Base-by-base conservation (phyloP, 306 rosid species). In the Cucumis sativus region DNA sequence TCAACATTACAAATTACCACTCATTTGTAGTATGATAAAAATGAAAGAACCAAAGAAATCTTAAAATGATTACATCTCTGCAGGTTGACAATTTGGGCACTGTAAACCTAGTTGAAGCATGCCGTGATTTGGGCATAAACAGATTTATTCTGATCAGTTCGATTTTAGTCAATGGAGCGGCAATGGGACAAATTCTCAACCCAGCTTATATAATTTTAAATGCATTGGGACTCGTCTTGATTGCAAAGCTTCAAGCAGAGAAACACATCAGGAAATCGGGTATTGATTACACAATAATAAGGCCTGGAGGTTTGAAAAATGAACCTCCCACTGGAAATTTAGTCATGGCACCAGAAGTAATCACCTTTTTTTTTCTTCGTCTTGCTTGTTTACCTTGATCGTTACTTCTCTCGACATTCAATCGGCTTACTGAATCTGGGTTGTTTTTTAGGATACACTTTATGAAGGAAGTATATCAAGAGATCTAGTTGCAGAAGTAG, bases 51-150 rank as follows among this genome's bases (percentile, higher is more conserved):
- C 1, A 15, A 51, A 51, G 7, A 14, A 52, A 3, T 57, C 15
- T 56, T 12, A 57, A 58, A 75, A 39, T 13, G 56, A 20, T 23
- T 60, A n/a, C 77, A 33, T 73, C 6, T 2, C 20, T 85, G 68
- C 88, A 95, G 98, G 97, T 95, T 84, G 98, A 95, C 82, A 92
- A 95, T 79, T 88, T 88, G 73, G 97, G 98, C 80, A 90, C 97
- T 0, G 97, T 90, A 37, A 95, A 89, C 85, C 98, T 95, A 54
- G 97, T 92, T 60, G 93, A 95, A 78, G 98, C 97, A 21, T 95
- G 98, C 82, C 86, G 97, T 77, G 87, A 85, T 82, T 80, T 80
- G 62, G 91, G 92, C 45, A 88, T 92, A 51, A 92, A 88, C 63
- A 84, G 97, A 80, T 95, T 95, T 84, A 83, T 95, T 76, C 98